Evolutionary conservation across 192 early-diverging fungal species (phyloP).

Genomic region (Gryganskiella cystojenkinii): DNA sequence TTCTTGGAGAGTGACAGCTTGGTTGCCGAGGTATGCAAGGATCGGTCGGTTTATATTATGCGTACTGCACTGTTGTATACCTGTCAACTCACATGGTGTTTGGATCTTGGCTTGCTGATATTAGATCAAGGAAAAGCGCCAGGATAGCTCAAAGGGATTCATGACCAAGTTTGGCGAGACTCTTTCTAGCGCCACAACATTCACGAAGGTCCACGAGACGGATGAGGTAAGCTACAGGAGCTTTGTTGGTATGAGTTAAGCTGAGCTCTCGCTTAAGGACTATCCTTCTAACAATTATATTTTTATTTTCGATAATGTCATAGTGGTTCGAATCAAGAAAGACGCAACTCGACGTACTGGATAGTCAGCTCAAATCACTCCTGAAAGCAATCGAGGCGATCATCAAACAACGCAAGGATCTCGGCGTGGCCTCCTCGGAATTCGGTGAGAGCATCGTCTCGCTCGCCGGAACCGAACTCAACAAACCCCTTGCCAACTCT

Average conservation of each 20-base stretch:
- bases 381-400: conserved; percentile 82
- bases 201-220: conserved; percentile 75
- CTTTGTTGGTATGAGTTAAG: no score
- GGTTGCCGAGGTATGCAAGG: conserved; percentile 67
- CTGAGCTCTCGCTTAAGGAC: background rate
- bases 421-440: conserved; percentile 76
- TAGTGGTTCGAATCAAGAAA: conserved; percentile 81
- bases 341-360: conserved; percentile 78
- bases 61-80: no score
- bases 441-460: conserved; percentile 83
- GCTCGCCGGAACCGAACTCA: conserved; percentile 78
- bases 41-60: no score
- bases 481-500: conserved; percentile 71
- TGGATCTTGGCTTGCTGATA: background rate
- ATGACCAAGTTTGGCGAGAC: conserved; percentile 79
- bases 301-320: background rate
- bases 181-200: conserved; percentile 68
- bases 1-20: conserved; percentile 93
- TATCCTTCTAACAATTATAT: background rate
- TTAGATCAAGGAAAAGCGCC: conserved; percentile 65
- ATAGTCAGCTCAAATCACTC: conserved; percentile 81
- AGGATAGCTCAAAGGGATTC: conserved; percentile 61
- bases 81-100: background rate
- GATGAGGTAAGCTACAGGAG: conserved; percentile 59
- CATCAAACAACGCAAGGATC: conserved; percentile 80